phyloP scores from a whole-genome alignment of 129 eudicot genomes.

The Pittosporum tobira region DNA sequence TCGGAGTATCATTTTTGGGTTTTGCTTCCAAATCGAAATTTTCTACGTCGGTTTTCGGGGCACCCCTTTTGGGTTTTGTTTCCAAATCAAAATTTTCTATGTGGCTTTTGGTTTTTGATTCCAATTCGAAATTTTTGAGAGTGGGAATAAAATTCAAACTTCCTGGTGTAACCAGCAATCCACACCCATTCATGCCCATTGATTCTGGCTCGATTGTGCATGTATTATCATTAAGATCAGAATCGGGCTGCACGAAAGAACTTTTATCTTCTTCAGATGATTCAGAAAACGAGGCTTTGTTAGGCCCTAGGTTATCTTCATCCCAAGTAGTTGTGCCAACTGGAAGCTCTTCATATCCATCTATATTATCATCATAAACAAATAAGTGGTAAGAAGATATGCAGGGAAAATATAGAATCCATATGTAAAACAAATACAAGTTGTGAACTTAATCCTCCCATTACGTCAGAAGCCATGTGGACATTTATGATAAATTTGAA shows the following conservation, averaged over 20 bases:
- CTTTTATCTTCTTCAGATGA: slow-evolving; percentile 19
- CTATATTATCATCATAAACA: slow-evolving; percentile 28
- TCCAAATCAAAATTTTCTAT: slow-evolving; percentile 11
- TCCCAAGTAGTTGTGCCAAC: slow-evolving; percentile 37
- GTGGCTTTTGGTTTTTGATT: slow-evolving; percentile 15
- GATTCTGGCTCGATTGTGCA: slow-evolving; percentile 13
- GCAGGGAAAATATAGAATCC: slow-evolving; percentile 9
- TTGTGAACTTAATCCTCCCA: no score
- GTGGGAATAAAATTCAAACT: not conserved
- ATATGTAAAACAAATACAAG: not conserved
- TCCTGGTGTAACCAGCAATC: slow-evolving; percentile 5
- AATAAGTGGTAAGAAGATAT: slow-evolving; percentile 11
- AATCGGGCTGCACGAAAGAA: slow-evolving; percentile 17
- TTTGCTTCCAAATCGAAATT: slow-evolving; percentile 8
- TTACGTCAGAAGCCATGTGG: no score
- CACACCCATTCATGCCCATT: slow-evolving; percentile 17
- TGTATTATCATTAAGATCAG: slow-evolving; percentile 24
- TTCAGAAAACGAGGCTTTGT: slow-evolving; percentile 16
- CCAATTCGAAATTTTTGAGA: no score
- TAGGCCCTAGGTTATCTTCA: slow-evolving; percentile 29
- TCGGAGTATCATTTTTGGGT: slow-evolving; percentile 13
- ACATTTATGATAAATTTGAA: no score
- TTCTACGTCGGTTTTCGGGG: slow-evolving; percentile 16
- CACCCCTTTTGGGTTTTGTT: slow-evolving; percentile 6
- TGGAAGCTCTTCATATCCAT: slow-evolving; percentile 43